Evolutionary conservation across 495 filamentous ascomycete species (phyloP), one percentile per base, ranked within the genome.

Genomic region (Patellaria atrata): DNA sequence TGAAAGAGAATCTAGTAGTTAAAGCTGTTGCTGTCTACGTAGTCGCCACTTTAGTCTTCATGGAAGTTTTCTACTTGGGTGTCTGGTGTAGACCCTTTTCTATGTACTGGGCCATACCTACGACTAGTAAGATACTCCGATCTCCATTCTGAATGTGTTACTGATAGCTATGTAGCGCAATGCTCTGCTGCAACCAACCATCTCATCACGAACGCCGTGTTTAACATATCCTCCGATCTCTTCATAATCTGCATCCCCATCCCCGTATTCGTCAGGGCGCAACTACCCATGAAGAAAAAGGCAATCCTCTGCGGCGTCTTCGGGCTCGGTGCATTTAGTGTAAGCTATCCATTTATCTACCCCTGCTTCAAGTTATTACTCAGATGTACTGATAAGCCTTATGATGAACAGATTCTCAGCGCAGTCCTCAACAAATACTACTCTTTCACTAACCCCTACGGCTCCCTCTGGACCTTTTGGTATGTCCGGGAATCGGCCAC

Each of bases 361-460:
- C 7, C 13, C 5, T 16, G 5, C 2, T 27, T 3, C 13, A 4
- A 7, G 31, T n/a, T 11, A 7, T 22, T 34, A 5, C 21, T 32
- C 27, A 4, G 8, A 14, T 3, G 13, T 12, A n/a, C 22, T 35
- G 14, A 44, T 38, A 38, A 6, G 10, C 16, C 6, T 9, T 12
- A 10, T 8, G 8, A 34, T 14, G 2, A 14, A 19, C 15, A 59
- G 59, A 73, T 79, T 33, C 50, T 75, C 16, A 68, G 67, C 13
- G 68, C 71, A 1, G 59, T 73, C 30, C 55, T 77, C 12, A 78
- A 75, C 47, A 77, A 77, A 51, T 73, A 67, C 42, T 79, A 77
- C 57, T 73, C 67, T 27, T 77, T 80, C 46, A 62, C 57, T 4
- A 51, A 59, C 1, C 71, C 70, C 0, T 64, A 67, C 36, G 64